Evolutionary conservation across 2,329 filamentous ascomycete species (phyloP), one percentile per base, ranked within the genome.

Genomic region (Furcasterigmium furcatum): DNA sequence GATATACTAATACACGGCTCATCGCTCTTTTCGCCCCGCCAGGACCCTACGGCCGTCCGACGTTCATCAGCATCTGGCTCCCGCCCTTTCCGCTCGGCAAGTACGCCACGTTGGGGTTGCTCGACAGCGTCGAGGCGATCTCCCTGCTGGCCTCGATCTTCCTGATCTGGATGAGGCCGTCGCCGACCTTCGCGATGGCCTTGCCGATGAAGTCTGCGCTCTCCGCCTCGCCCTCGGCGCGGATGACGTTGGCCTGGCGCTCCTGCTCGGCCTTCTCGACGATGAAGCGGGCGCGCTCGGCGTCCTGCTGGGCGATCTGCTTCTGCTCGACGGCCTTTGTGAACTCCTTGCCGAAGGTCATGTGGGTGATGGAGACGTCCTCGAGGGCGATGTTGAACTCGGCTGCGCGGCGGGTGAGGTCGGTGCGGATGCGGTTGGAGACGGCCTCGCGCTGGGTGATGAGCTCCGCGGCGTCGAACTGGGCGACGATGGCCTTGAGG

Each of bases 321-420:
- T 99, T 99, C 82, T 99, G 94, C 76, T 99, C 94, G 61, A 99
- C 94, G 54, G 94, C 94, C 70, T 89, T 88, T 50, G 94, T 99
- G 79, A 99, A 99, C 72, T 99, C 94, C 70, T 92, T 92, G 58
- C 94, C 94, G 66, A 99, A 99, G 44, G 94, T 99, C 94, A 99
- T 99, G 80, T 99, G 94, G 51, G 94, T 99, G 71, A 99, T 99
- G 64, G 90, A 95, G 49, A 99, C 94, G 64, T 99, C 94, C 73
- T 99, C 94, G 44, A 99, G 88, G 22, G 91, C 90, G 64, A 99
- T 99, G 79, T 99, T 96, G 84, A 99, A 99, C 71, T 99, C 94
- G 61, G 85, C 76, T 40, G 94, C 94, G 61, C 94, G 91, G 74
- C 87, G 91, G 64, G 94, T 85, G 41, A 99, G 84, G 67, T 99